Conservation (phyloP, 1,284 basidiomycete genomes). For the Phaffia rhodozyma region DNA sequence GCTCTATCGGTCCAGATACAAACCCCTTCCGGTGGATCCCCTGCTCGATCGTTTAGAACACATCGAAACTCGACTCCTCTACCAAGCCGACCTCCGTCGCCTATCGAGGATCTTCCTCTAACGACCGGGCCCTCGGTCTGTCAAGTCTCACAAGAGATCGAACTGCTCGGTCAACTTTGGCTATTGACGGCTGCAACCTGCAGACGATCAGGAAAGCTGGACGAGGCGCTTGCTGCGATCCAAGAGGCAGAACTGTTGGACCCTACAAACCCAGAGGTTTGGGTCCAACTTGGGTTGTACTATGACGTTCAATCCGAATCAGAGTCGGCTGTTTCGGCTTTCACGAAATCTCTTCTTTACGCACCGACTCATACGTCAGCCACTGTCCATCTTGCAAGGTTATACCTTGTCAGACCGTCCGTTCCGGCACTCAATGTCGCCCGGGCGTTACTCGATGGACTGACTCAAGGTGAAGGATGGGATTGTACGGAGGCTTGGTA, state of each 20-base stretch:
- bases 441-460: slow-evolving; percentile 46
- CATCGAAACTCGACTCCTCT: slow-evolving; percentile 20
- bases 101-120: not conserved
- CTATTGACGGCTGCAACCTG: slow-evolving; percentile 89
- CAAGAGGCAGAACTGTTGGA: slow-evolving; percentile 89
- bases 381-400: slow-evolving; percentile 57
- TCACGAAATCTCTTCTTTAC: slow-evolving; percentile 73
- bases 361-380: slow-evolving; percentile 62
- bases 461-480: slow-evolving; percentile 52
- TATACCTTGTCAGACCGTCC: slow-evolving; percentile 50
- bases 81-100: slow-evolving; percentile 18
- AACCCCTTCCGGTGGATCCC: slow-evolving; percentile 43
- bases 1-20: slow-evolving; percentile 64
- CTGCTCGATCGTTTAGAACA: slow-evolving; percentile 10
- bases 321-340: slow-evolving; percentile 55
- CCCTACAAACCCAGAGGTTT: slow-evolving; percentile 74
- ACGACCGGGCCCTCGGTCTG: slow-evolving; percentile 7
- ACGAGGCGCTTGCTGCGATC: slow-evolving; percentile 78
- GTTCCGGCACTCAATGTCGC: slow-evolving; percentile 57
- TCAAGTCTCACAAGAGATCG: slow-evolving; percentile 47
- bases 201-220: slow-evolving; percentile 72
- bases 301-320: slow-evolving; percentile 48
- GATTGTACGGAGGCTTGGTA: slow-evolving; percentile 88
- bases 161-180: slow-evolving; percentile 78
- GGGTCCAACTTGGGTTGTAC: slow-evolving; percentile 85